Evolutionary conservation across 2,329 filamentous ascomycete species (phyloP).

Genomic region (Nemania sp.): DNA sequence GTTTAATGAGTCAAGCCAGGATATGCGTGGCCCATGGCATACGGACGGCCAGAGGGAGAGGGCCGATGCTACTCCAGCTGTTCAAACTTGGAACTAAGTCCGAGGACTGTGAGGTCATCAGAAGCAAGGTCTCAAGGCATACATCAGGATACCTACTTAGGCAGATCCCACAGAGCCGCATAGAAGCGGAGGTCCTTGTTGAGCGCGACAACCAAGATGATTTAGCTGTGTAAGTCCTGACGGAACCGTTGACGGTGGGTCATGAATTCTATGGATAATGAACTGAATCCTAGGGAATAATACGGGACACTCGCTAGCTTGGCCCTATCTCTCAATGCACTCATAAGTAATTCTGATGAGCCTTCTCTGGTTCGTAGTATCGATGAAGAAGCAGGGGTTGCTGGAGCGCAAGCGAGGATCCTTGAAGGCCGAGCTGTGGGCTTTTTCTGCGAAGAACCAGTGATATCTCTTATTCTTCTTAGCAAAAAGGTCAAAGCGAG

Average conservation of each 20-base stretch:
- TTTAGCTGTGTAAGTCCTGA: slow-evolving; percentile 26
- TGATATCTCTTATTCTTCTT: slow-evolving; percentile 25
- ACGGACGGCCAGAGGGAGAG: slow-evolving; percentile 10
- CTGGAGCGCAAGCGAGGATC: slow-evolving; percentile 28
- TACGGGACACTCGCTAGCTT: slow-evolving; percentile 29
- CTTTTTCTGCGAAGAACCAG: slow-evolving; percentile 28
- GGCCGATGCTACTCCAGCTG: slow-evolving; percentile 33
- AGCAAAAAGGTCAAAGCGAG: slow-evolving; percentile 18
- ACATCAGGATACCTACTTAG: slow-evolving; percentile 30
- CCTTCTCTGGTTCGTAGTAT: slow-evolving; percentile 30
- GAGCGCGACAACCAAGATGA: slow-evolving; percentile 30
- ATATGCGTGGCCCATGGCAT: slow-evolving; percentile 29
- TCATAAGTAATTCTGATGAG: slow-evolving; percentile 30
- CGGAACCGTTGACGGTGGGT: slow-evolving; percentile 35
- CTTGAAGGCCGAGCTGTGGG: slow-evolving; percentile 32
- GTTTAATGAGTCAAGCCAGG: slow-evolving; percentile 35
- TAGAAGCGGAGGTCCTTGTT: slow-evolving; percentile 25
- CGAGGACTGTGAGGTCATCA: slow-evolving; percentile 27
- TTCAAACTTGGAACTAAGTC: slow-evolving; percentile 28
- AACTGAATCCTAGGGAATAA: slow-evolving; percentile 26
- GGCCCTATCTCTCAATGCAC: slow-evolving; percentile 31
- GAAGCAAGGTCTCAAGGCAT: slow-evolving; percentile 29
- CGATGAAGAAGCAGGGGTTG: slow-evolving; percentile 31
- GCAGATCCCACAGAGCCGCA: slow-evolving; percentile 29
- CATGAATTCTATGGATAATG: slow-evolving; percentile 25